phyloP scores from a whole-genome alignment of 192 early-diverging fungal genomes.

The Piromyces finnis region DNA sequence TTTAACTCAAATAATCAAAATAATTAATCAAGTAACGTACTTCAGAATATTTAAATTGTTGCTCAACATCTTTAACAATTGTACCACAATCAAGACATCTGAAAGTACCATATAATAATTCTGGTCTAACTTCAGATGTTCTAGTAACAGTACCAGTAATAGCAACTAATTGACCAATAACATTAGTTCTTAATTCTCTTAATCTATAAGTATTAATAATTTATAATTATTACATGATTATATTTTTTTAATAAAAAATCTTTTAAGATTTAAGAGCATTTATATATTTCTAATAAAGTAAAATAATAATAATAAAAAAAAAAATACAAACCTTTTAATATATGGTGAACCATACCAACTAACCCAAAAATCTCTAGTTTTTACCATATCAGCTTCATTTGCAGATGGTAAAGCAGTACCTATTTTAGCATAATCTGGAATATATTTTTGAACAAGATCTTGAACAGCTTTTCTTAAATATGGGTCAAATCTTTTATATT shows the following conservation, averaged over 20 bases:
- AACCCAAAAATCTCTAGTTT: slow-evolving; percentile 55
- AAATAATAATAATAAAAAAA: too few relatives aligned
- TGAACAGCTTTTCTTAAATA: slow-evolving; percentile 73
- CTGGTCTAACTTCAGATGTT: slow-evolving; percentile 91
- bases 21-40: slow-evolving; percentile 10
- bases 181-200: slow-evolving; percentile 66
- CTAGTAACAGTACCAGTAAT: slow-evolving; percentile 89
- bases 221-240: not conserved
- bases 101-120: slow-evolving; percentile 81
- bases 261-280: too few relatives aligned
- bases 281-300: too few relatives aligned
- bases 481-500: slow-evolving; percentile 42
- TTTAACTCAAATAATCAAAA: too few relatives aligned
- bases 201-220: slow-evolving; percentile 19
- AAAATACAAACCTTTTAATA: not conserved
- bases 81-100: slow-evolving; percentile 67
- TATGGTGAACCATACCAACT: slow-evolving; percentile 43
- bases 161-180: slow-evolving; percentile 61
- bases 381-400: slow-evolving; percentile 14
- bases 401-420: slow-evolving; percentile 10
- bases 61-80: slow-evolving; percentile 67
- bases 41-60: slow-evolving; percentile 94
- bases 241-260: too few relatives aligned
- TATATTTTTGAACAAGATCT: slow-evolving; percentile 49
- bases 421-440: slow-evolving; percentile 27